A percentile compares a stretch with the other conserved stretches of the same genome.
Evolutionary conservation across 2,329 filamentous ascomycete genomes (phyloP).

Genomic region (Paramyrothecium sp.): DNA sequence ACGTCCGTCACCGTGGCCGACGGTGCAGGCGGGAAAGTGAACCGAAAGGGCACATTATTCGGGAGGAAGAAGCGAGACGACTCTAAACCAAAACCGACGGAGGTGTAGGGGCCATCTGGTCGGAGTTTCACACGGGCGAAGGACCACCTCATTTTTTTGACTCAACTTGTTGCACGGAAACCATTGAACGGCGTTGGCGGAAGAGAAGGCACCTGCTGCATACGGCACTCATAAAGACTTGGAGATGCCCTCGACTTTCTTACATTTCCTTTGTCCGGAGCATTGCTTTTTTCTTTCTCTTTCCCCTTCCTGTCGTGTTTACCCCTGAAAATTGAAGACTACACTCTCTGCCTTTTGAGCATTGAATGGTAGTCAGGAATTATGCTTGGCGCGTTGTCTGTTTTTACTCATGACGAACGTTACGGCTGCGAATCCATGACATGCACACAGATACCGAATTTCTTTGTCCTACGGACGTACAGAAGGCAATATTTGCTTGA

Average conservation of each 20-base stretch:
- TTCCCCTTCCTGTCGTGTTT: slow-evolving; percentile 9
- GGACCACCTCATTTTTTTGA: slow-evolving; percentile 2
- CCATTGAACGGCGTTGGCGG: slow-evolving; percentile 3
- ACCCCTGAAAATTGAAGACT: not conserved
- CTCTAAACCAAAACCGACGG: slow-evolving; percentile 9
- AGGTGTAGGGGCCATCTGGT: slow-evolving; percentile 8
- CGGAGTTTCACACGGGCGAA: not conserved
- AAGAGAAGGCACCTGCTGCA: not conserved
- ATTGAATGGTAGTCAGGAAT: not conserved
- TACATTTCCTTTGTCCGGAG: slow-evolving; percentile 8
- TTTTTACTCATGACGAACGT: slow-evolving; percentile 1
- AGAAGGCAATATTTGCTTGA: slow-evolving; percentile 4
- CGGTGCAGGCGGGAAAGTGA: slow-evolving; percentile 22
- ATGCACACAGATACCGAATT: not conserved
- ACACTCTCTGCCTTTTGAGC: not conserved
- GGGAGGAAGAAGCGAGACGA: slow-evolving; percentile 36
- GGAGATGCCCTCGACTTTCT: slow-evolving; percentile 4
- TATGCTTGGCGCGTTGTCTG: not conserved
- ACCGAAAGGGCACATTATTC: slow-evolving; percentile 46
- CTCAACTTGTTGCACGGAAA: not conserved
- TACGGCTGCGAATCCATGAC: not conserved
- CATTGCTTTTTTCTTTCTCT: slow-evolving; percentile 13
- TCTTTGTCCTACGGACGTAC: slow-evolving; percentile 2
- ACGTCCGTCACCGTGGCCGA: slow-evolving; percentile 28
- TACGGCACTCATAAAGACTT: not conserved